Conservation (phyloP, 2,329 filamentous ascomycete species). For the Ophiosphaerella herpotricha region DNA sequence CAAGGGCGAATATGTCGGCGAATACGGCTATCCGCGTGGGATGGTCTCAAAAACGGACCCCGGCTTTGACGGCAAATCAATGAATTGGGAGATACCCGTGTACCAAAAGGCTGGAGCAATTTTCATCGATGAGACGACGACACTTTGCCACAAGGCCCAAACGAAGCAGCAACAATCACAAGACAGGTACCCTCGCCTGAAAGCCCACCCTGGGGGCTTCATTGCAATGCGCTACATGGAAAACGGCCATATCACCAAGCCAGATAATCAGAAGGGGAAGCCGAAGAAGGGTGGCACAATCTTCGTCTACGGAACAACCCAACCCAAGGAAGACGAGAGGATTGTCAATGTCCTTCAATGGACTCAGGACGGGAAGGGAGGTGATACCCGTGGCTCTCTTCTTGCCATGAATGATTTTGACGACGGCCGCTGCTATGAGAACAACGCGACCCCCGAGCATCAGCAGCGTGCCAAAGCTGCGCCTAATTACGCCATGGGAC, state of each 20-base stretch:
- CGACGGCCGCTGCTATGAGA: conserved; percentile 87
- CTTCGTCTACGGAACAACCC: conserved; percentile 56
- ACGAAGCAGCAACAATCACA: conserved; percentile 58
- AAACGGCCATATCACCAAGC: conserved; percentile 56
- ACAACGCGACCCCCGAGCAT: conserved; percentile 65
- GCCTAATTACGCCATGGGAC: conserved; percentile 59
- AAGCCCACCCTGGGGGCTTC: conserved; percentile 55
- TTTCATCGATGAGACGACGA: conserved; percentile 51
- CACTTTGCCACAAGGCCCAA: conserved; percentile 70
- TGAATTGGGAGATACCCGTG: conserved; percentile 59
- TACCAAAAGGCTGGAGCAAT: conserved; percentile 43
- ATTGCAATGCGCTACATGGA: conserved; percentile 57
- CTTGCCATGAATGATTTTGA: conserved; percentile 82
- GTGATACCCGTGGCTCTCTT: conserved; percentile 76
- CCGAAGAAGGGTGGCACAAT: conserved; percentile 51
- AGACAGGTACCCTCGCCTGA: conserved; percentile 65
- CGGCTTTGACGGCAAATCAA: conserved; percentile 63
- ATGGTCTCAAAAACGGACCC: conserved; percentile 63
- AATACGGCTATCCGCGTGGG: conserved; percentile 75
- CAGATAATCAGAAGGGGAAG: conserved; percentile 48
- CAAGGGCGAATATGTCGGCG: conserved; percentile 74
- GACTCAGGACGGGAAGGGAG: conserved; percentile 80
- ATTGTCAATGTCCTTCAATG: conserved; percentile 73
- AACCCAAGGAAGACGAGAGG: conserved; percentile 59
- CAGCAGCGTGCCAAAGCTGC: conserved; percentile 62